Conservation (phyloP, 2,329 filamentous ascomycete genomes). For the Coniella lustricola region DNA sequence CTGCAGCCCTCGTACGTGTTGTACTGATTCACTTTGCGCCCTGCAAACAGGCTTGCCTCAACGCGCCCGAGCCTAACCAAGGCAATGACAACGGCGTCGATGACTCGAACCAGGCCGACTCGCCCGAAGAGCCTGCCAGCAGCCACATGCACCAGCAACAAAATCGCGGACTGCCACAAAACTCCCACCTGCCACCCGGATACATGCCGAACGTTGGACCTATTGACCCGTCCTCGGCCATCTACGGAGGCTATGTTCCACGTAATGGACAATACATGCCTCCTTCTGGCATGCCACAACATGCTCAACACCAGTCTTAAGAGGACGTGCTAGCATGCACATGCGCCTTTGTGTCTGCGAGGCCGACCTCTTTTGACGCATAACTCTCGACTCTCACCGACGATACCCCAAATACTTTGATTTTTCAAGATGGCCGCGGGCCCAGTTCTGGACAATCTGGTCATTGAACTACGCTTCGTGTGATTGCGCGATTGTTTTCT, state of each 20-base stretch:
- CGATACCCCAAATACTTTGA: conserved; percentile 55
- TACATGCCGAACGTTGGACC: conserved; percentile 56
- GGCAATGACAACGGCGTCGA: conserved; percentile 78
- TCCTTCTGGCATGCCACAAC: conserved; percentile 69
- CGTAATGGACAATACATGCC: conserved; percentile 73
- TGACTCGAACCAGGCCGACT: conserved; percentile 70
- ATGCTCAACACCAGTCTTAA: conserved; percentile 74
- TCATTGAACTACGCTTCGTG: conserved; percentile 30
- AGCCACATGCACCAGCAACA: conserved; percentile 65
- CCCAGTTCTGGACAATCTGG: conserved; percentile 26
- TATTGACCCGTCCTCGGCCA: conserved; percentile 68
- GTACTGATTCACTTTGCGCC: conserved; percentile 25
- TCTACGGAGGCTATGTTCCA: conserved; percentile 80
- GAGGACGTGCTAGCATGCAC: background rate
- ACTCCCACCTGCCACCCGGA: conserved; percentile 54
- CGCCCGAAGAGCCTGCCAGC: conserved; percentile 80
- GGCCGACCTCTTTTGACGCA: conserved; percentile 2
- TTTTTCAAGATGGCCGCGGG: conserved; percentile 32
- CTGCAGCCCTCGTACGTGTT: background rate
- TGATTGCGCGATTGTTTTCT: conserved; percentile 35
- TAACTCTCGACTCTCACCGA: conserved; percentile 26
- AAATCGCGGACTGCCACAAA: conserved; percentile 56
- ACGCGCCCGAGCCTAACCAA: conserved; percentile 82
- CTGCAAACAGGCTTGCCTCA: conserved; percentile 72
- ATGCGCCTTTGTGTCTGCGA: background rate